Base-by-base conservation (phyloP, 768 basidiomycete genomes). In the Mrakia blollopis region DNA sequence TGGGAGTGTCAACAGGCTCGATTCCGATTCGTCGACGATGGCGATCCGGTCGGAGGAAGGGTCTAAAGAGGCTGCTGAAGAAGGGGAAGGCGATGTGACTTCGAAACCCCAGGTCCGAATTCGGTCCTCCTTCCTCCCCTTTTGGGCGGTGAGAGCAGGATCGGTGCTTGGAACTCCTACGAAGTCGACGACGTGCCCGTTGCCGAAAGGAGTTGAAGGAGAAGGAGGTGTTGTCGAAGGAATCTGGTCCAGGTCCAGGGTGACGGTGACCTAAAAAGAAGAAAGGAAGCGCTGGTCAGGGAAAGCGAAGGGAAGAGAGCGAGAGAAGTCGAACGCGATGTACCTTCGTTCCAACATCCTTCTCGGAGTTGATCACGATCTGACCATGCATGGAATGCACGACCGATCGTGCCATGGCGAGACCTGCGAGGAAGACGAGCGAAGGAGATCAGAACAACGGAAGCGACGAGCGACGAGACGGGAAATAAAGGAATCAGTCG, bases 331-430 rank as follows among this genome's bases (percentile, higher is more conserved):
- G 18, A 50, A 50, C 47, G n/a, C 7, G n/a, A n/a, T n/a, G n/a
- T n/a, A 68, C 35, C 65, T 68, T 68, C 5, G 65, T 39, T 35
- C 65, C 65, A 7, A 68, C 65, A 39, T 41, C 37, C 65, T 68
- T 68, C 37, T 68, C 65, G 21, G 65, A 68, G 18, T 68, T 35
- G 65, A 68, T 39, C 25, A 68, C 13, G n/a, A 68, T 68, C 25
- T 68, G 65, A 10, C 65, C 65, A 0, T 35, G 39, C 65, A 68
- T 39, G 21, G 35, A 39, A 7, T 68, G 35, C 21, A 68, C 37
- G 1, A 68, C 65, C 21, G 21, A 18, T 30, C 39, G 35, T 1
- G 65, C 35, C 65, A 68, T 68, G 35, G 65, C 65, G 37, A 68
- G 37, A n/a, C 65, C 57, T 57, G 47, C 2, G 54, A 54, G 13